phyloP scores from a whole-genome alignment of 495 filamentous ascomycete species.

The Apiosordaria backusii region DNA sequence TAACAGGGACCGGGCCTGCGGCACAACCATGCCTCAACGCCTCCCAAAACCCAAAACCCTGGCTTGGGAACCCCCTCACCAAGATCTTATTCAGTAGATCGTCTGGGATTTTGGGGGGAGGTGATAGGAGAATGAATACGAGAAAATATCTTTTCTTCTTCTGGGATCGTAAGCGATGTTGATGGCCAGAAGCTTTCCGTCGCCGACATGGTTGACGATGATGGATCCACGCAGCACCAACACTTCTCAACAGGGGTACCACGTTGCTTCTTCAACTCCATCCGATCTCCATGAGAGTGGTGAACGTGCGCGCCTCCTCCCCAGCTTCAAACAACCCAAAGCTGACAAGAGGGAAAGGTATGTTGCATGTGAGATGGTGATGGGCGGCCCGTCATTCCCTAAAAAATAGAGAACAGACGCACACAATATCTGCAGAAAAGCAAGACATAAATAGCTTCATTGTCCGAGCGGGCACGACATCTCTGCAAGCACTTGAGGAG shows the following conservation, averaged over 20 bases:
- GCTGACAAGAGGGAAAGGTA: no score
- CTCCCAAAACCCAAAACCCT: neutral
- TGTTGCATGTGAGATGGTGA: no score
- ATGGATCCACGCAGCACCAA: neutral
- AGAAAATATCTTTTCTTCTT: neutral
- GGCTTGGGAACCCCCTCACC: slow-evolving; percentile 4
- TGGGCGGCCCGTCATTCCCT: neutral
- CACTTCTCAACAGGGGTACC: slow-evolving; percentile 11
- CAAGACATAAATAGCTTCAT: slow-evolving; percentile 12
- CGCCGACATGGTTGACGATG: neutral
- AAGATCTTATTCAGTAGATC: neutral
- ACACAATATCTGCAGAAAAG: neutral
- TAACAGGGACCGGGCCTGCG: slow-evolving; percentile 17
- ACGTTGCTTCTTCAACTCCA: slow-evolving; percentile 15
- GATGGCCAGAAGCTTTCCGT: neutral
- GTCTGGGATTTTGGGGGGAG: neutral
- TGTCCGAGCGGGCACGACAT: slow-evolving; percentile 11
- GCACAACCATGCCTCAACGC: neutral
- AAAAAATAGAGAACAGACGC: neutral
- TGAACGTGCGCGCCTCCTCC: neutral
- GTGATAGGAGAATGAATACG: neutral
- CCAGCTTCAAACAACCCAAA: no score
- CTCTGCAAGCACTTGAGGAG: neutral
- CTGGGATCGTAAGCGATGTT: neutral
- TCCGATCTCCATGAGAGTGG: neutral